Percentiles rank a stretch among this genome's conserved stretches.
Conservation (phyloP, 257 asterid species). For the Verbena officinalis region DNA sequence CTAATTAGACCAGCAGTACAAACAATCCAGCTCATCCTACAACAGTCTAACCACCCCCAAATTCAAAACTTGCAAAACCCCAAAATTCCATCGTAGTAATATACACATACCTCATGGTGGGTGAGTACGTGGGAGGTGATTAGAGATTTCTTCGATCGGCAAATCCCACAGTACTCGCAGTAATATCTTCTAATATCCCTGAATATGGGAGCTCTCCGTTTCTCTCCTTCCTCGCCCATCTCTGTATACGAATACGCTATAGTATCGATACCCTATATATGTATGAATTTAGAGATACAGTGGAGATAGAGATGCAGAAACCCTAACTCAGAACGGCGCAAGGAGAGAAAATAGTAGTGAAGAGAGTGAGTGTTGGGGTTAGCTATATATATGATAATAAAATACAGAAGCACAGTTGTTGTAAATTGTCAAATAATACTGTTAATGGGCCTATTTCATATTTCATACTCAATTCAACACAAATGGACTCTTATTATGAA, state of each 20-base stretch:
- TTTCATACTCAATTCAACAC: too few relatives aligned
- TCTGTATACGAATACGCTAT: not conserved
- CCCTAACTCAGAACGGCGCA: too few relatives aligned
- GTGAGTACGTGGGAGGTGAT: constrained; percentile 65
- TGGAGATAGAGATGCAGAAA: too few relatives aligned
- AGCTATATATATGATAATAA: too few relatives aligned
- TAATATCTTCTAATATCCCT: constrained; percentile 71
- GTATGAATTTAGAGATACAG: too few relatives aligned
- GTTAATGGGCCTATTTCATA: too few relatives aligned
- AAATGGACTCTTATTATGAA: too few relatives aligned
- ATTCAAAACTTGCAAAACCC: not conserved
- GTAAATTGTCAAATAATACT: too few relatives aligned
- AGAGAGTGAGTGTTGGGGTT: too few relatives aligned
- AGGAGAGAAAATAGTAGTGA: too few relatives aligned
- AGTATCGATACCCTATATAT: too few relatives aligned
- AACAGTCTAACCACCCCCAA: not conserved
- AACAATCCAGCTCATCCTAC: not conserved
- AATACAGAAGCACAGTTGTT: too few relatives aligned
- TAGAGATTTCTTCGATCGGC: constrained; percentile 84
- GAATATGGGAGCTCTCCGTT: constrained; percentile 45
- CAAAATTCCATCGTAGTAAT: not conserved
- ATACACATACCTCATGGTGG: constrained; percentile 44
- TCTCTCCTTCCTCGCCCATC: constrained; percentile 39
- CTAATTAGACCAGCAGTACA: not conserved
- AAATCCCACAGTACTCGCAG: constrained; percentile 83